Percentiles rank a stretch among this genome's conserved stretches.
These are phyloP conservation scores for Cryptosporidium parvum DNA, from an alignment of 169 alveolate genomes.

Conservation along the genomic window DNA sequence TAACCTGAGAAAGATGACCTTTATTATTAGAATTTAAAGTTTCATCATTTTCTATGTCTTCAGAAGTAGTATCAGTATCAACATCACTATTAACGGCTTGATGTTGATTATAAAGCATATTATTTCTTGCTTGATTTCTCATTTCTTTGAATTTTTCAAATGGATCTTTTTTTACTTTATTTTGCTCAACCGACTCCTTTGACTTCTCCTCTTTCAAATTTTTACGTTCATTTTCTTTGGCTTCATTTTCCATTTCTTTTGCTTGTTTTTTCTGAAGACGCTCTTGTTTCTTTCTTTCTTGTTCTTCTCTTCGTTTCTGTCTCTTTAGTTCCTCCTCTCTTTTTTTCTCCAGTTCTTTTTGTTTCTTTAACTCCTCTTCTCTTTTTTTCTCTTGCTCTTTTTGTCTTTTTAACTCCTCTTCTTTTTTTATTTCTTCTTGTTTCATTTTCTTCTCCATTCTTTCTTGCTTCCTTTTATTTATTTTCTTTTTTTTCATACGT, in stretches of 20 bases:
- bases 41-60: too few relatives aligned
- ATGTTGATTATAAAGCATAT: not conserved
- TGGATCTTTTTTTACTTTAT: not conserved
- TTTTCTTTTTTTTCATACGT: not conserved
- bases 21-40: not conserved
- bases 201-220: not conserved
- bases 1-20: conserved; percentile 7
- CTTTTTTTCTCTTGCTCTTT: not conserved
- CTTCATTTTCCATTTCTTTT: not conserved
- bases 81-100: not conserved
- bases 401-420: not conserved
- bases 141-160: not conserved
- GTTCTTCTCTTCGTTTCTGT: not conserved
- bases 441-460: not conserved
- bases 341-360: not conserved
- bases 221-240: not conserved
- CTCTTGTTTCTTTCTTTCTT: conserved; percentile 1
- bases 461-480: conserved; percentile 8
- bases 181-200: not conserved
- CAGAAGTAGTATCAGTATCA: not conserved
- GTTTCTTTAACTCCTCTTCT: not conserved
- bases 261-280: not conserved
- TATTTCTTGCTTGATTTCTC: not conserved
- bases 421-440: not conserved
- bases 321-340: not conserved